Conservation (phyloP, 768 basidiomycete species). For the Auriscalpium vulgare region DNA sequence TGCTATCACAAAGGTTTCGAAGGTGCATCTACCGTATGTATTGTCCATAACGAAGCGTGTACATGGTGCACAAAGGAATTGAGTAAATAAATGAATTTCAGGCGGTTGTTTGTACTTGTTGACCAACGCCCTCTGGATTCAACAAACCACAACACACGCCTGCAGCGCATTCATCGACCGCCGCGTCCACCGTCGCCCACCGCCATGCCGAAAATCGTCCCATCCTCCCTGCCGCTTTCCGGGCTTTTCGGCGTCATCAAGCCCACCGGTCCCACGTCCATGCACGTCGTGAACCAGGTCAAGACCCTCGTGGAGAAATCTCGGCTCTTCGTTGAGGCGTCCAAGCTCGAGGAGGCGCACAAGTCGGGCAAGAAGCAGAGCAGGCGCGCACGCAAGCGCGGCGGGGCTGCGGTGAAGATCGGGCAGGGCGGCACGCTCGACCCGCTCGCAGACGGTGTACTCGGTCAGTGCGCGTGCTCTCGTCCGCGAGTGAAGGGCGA, state of each 20-base stretch:
- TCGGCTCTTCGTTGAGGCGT: constrained; percentile 60
- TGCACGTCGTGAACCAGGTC: constrained; percentile 80
- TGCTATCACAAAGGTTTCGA: no score
- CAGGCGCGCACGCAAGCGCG: constrained; percentile 25
- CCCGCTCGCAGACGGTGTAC: constrained; percentile 91
- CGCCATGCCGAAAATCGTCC: constrained; percentile 58
- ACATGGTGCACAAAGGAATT: no score
- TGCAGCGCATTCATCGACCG: background rate
- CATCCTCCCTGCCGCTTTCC: constrained; percentile 55
- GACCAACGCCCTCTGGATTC: background rate
- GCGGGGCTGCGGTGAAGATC: constrained; percentile 56
- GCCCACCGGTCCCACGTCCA: constrained; percentile 89
- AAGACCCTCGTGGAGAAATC: constrained; percentile 76
- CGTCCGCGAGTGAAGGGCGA: background rate
- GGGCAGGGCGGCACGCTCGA: constrained; percentile 95
- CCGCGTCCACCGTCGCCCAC: background rate
- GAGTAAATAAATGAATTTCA: background rate
- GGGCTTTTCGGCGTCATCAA: constrained; percentile 85
- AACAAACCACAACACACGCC: background rate
- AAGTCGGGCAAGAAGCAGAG: constrained; percentile 34
- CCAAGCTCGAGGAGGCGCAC: constrained; percentile 46
- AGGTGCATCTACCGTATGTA: no score
- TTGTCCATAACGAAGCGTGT: no score
- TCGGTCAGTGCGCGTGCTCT: constrained; percentile 45
- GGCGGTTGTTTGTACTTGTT: background rate